phyloP scores from a whole-genome alignment of 2,329 filamentous ascomycete genomes.

The Fonsecaea pedrosoi region DNA sequence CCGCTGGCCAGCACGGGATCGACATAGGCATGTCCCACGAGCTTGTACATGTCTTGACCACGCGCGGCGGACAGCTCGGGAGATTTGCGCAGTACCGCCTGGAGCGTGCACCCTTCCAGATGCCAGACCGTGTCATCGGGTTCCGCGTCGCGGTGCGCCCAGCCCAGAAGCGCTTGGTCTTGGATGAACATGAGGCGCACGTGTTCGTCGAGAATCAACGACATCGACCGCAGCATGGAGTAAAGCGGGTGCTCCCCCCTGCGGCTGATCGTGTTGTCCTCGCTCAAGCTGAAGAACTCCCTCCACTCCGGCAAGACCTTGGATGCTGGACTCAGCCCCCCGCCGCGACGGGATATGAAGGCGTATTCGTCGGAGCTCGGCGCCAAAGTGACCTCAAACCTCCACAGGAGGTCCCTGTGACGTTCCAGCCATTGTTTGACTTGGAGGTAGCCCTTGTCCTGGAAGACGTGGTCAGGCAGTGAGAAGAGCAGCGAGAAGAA shows the following conservation, averaged over 20 bases:
- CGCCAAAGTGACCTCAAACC: constrained; percentile 10
- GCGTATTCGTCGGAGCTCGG: constrained; percentile 7
- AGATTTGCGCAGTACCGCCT: constrained; percentile 27
- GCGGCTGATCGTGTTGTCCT: constrained; percentile 18
- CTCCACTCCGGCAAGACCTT: constrained; percentile 25
- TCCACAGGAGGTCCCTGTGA: constrained; percentile 19
- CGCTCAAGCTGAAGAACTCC: constrained; percentile 27
- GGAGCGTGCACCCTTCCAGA: constrained; percentile 32
- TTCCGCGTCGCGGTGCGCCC: constrained; percentile 30
- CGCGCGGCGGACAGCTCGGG: constrained; percentile 10
- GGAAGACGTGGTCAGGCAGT: constrained; percentile 23
- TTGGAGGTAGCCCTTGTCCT: constrained; percentile 1
- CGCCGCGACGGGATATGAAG: constrained; percentile 15
- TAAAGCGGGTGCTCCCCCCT: constrained; percentile 22
- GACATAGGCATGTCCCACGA: constrained; percentile 31
- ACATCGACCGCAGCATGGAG: constrained; percentile 24
- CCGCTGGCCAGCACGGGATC: constrained; percentile 32
- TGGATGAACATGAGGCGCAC: constrained; percentile 29
- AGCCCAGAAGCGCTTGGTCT: constrained; percentile 27
- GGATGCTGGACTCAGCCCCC: constrained; percentile 10
- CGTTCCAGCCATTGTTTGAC: constrained; percentile 23
- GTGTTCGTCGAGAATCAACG: constrained; percentile 25
- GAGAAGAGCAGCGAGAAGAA: constrained; percentile 30
- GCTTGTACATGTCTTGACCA: constrained; percentile 19
- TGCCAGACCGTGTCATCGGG: constrained; percentile 31